These are phyloP conservation scores for Oryza australiensis DNA, from an alignment of 176 grass and related monocot genomes.

Conservation along the genomic window DNA sequence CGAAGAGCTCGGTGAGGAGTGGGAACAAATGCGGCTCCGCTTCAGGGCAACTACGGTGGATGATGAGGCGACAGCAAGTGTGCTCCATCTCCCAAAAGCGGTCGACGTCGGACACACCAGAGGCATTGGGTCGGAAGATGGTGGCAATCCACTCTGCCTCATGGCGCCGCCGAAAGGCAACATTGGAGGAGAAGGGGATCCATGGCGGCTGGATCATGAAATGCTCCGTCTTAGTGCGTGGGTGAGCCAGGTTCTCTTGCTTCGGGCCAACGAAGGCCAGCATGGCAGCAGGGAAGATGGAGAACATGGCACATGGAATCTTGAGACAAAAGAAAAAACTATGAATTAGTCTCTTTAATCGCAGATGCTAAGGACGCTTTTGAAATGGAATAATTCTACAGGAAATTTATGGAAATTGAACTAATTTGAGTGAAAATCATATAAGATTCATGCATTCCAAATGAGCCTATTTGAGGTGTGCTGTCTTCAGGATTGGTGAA, in stretches of 20 bases:
- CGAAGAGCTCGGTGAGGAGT: conserved; percentile 5
- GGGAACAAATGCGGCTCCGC: conserved; percentile 19
- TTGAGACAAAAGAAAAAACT: not conserved
- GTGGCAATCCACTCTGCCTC: not conserved
- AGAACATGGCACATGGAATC: conserved; percentile 14
- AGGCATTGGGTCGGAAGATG: not conserved
- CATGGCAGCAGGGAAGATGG: not conserved
- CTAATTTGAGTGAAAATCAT: no score
- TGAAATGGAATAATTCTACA: no score
- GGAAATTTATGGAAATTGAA: no score
- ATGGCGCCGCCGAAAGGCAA: conserved; percentile 24
- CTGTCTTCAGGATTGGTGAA: no score
- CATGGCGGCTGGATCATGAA: conserved; percentile 36
- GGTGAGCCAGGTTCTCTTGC: not conserved
- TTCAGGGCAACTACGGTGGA: conserved; percentile 27
- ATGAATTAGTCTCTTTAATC: not conserved
- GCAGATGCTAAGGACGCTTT: not conserved
- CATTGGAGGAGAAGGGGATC: conserved; percentile 15
- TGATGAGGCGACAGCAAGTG: not conserved
- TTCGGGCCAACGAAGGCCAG: not conserved
- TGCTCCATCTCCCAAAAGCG: not conserved
- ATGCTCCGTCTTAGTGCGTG: not conserved
- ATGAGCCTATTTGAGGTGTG: no score
- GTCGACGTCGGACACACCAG: not conserved
- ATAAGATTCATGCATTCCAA: no score